Percentiles rank a stretch among this genome's conserved stretches.
Evolutionary conservation across 75 land plant species (phyloP).

Genomic region (Cryptomeria japonica): DNA sequence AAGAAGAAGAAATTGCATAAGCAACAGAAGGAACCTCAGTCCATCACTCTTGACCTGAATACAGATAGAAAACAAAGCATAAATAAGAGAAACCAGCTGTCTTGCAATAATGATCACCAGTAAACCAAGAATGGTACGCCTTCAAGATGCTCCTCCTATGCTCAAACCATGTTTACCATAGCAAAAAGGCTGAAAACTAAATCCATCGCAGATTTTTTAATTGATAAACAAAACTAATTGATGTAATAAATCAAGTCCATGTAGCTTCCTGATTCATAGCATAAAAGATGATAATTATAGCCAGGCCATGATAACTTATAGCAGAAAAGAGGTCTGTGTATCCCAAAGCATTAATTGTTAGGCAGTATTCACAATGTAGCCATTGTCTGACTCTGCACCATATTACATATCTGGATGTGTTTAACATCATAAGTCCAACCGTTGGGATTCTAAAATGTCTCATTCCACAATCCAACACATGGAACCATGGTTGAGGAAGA

Average conservation of each 20-base stretch:
- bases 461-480: no score
- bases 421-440: no score
- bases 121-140: neutral
- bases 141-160: neutral
- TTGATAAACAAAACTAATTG: neutral
- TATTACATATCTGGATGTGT: neutral
- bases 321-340: neutral
- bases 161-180: neutral
- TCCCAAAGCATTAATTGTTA: neutral
- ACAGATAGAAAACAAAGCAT: neutral
- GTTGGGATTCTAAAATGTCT: no score
- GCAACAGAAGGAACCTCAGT: neutral
- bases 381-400: neutral
- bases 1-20: constrained; percentile 1
- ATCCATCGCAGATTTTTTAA: neutral
- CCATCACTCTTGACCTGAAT: neutral
- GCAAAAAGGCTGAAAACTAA: neutral
- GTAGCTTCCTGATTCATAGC: neutral
- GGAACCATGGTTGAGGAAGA: no score
- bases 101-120: neutral
- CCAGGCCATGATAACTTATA: neutral
- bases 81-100: neutral
- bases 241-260: neutral
- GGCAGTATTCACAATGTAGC: neutral
- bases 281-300: neutral